Evolutionary conservation across 2,329 filamentous ascomycete species (phyloP).

Genomic region (Bipolaris oryzae): DNA sequence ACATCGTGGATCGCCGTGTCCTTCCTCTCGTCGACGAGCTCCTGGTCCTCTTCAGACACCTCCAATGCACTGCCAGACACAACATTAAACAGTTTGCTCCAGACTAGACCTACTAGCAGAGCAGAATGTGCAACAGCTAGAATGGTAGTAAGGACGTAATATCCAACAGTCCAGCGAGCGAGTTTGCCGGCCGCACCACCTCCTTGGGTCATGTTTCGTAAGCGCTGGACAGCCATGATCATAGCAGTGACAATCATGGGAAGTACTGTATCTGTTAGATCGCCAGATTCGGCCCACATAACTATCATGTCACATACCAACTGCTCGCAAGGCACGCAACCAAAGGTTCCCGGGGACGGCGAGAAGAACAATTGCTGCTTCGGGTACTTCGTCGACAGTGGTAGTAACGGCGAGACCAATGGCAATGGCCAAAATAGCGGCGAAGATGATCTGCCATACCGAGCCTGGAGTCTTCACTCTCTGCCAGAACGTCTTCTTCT

Average conservation of each 20-base stretch:
- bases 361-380: slow-evolving; percentile 52
- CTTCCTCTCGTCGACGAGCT: slow-evolving; percentile 45
- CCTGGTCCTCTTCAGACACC: slow-evolving; percentile 40
- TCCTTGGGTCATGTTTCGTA: slow-evolving; percentile 55
- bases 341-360: slow-evolving; percentile 58
- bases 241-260: slow-evolving; percentile 61
- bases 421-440: slow-evolving; percentile 56
- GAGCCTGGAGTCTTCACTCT: slow-evolving; percentile 53
- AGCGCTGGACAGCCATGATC: slow-evolving; percentile 58
- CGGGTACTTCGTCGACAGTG: slow-evolving; percentile 52
- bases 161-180: slow-evolving; percentile 58
- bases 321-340: slow-evolving; percentile 57
- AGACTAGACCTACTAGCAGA: slow-evolving; percentile 56
- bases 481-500: slow-evolving; percentile 44
- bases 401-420: slow-evolving; percentile 57
- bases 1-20: slow-evolving; percentile 50
- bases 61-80: slow-evolving; percentile 46
- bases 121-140: slow-evolving; percentile 57
- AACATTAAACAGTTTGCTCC: slow-evolving; percentile 54
- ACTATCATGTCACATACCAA: slow-evolving; percentile 46
- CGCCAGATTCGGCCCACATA: background rate
- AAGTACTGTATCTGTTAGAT: slow-evolving; percentile 49
- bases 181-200: slow-evolving; percentile 50
- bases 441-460: slow-evolving; percentile 58
- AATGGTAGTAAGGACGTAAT: slow-evolving; percentile 59